Base-by-base conservation (phyloP, 129 eudicot genomes). In the Tanacetum coccineum region DNA sequence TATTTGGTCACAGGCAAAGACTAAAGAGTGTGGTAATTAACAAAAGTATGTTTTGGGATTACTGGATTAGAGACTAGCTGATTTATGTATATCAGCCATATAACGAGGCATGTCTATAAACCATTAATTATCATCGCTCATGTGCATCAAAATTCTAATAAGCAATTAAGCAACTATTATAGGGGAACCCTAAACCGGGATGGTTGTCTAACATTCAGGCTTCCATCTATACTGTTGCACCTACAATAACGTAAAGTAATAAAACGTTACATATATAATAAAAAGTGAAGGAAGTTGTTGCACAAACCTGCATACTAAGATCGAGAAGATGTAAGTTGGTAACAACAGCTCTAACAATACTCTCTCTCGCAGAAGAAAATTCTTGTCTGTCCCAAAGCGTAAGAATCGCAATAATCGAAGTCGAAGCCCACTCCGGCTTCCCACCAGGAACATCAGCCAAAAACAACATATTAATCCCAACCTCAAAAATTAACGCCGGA, bases 401-500 rank as follows among this genome's bases (percentile, higher is more conserved):
- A 39, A 93, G 98, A 67, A 93, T 81, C 9, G 98, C 98, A 62
- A 88, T 93, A 56, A 82, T 88, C 1, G 98, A 88, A 3, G 84
- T 74, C 0, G 98, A 93, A 70, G 98, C 98, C 98, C 96, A 93
- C 77, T 93, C 98, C 13, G 98, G 96, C 77, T 88, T 93, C 61
- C 98, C 98, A 52, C 98, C 98, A 66, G 98, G 96, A 69, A 93
- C 98, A 78, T 93, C 98, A 66, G 98, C 98, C 89, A 93, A 70
- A 79, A 86, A 93, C 76, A 93, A 70, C 98, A 93, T 93, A 59
- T 93, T 93, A 75, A 88, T 83, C 74, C 85, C 98, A 76, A 93
- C 98, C 86, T 93, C 98, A 55, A 84, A 93, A 46, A 93, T 86
- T 83, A 88, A 76, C 4, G 98, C 91, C 2, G 98, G 98, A 65